Base-by-base conservation (phyloP, 2,329 filamentous ascomycete genomes). In the Aureobasidium vineae region DNA sequence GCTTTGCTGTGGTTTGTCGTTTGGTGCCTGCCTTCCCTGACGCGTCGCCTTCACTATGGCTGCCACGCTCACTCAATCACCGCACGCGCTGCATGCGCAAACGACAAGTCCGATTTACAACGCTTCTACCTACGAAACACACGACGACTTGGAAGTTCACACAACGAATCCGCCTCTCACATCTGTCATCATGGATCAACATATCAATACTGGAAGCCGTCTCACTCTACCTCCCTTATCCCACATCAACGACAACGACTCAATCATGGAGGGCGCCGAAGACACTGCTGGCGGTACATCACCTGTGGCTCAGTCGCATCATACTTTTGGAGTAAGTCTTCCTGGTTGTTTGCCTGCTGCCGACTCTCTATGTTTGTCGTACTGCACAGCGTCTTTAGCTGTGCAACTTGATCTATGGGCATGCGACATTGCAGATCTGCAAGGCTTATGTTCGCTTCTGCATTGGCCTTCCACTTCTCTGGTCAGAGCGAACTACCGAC, bases 231-330 rank as follows among this genome's bases (percentile, higher is more conserved):
- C n/a, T 11, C 57, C 43, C 26, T 13, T 26, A 23, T 7, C 38
- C 3, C 28, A 43, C 21, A 28, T 19, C 47, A 11, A 50, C 28
- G 31, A 28, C 36, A 49, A 28, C 36, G 50, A 68, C 40, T 67
- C 43, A 11, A 54, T 59, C 13, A 68, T 65, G 40, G 67, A 66
- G 8, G 61, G 49, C 52, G 52, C 54, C 8, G 61, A 63, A 26
- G 57, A 68, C 28, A 43, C 59, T n/a, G 28, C 56, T n/a, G 52
- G 36, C 23, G 8, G 21, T 43, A 21, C 2, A 43, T 26, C 26
- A n/a, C 31, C 15, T 36, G 5, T 5, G 40, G 26, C 33, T 13
- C 33, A 36, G 11, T 10, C 33, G 33, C 33, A 36, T 8, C 33
- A 36, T 13, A 11, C 47, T 6, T n/a, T 15, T 6, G 23, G n/a